These are phyloP conservation scores for Gentiana straminea DNA, from an alignment of 257 asterid genomes.

Conservation along the genomic window DNA sequence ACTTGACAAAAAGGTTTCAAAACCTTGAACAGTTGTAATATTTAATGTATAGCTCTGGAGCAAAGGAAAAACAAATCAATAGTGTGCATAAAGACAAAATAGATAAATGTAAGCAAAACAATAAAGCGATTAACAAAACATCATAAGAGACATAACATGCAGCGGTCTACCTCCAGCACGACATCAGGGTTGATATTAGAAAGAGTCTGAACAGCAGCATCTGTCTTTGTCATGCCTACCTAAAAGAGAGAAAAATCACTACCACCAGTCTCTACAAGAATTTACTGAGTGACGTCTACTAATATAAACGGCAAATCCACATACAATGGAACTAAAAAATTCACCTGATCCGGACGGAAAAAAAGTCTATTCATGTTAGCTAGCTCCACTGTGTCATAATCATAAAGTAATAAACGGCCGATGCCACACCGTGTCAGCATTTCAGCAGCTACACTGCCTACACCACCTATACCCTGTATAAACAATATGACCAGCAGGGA, in stretches of 20 bases:
- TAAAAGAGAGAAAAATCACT: constrained; percentile 13
- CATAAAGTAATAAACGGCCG: constrained; percentile 91
- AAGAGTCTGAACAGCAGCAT: constrained; percentile 97
- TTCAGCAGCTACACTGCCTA: constrained; percentile 99
- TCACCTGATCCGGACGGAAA: constrained; percentile 98
- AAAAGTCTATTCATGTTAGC: constrained; percentile 99
- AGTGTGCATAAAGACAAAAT: constrained; percentile 4
- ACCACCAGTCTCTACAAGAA: background rate
- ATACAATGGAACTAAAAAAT: constrained; percentile 6
- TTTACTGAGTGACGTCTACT: background rate
- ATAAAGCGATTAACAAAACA: background rate
- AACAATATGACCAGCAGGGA: background rate
- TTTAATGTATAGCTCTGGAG: constrained; percentile 90
- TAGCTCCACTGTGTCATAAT: constrained; percentile 97
- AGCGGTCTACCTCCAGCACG: constrained; percentile 72
- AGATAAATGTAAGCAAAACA: background rate
- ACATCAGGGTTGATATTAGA: constrained; percentile 97
- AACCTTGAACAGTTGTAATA: constrained; percentile 91
- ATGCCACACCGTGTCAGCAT: constrained; percentile 99
- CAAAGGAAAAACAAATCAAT: constrained; percentile 12
- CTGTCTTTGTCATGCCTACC: constrained; percentile 98
- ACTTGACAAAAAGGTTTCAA: constrained; percentile 85
- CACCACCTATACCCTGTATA: constrained; percentile 96
- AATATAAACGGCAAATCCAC: background rate
- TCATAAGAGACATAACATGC: background rate